Conservation (phyloP, 176 grass and related monocot species). For the Avena sativa region DNA sequence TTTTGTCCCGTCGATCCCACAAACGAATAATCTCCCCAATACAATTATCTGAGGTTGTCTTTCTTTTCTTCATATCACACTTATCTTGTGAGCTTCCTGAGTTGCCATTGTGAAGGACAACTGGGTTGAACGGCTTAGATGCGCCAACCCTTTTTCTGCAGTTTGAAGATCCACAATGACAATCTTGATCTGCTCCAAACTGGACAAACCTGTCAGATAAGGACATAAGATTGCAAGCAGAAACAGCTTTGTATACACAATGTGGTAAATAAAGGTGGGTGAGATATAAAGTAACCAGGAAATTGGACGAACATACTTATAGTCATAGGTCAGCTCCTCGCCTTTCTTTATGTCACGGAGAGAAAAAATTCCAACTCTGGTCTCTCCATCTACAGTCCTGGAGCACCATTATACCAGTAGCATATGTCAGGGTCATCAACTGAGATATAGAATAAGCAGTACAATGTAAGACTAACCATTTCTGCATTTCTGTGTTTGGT, state of each 20-base stretch:
- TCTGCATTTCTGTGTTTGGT: conserved; percentile 98
- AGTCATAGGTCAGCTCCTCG: conserved; percentile 95
- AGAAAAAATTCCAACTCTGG: conserved; percentile 95
- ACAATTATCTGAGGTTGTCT: conserved; percentile 64
- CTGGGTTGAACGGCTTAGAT: conserved; percentile 20
- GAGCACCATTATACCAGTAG: conserved; percentile 42
- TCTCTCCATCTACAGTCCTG: conserved; percentile 93
- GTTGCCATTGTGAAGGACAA: conserved; percentile 46
- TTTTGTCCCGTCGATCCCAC: conserved; percentile 59
- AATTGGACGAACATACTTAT: conserved; percentile 70
- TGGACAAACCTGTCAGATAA: conserved; percentile 84
- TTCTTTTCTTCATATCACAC: conserved; percentile 51
- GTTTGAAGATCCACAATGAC: conserved; percentile 86
- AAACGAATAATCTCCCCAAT: conserved; percentile 64
- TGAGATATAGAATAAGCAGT: conserved; percentile 36
- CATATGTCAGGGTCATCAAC: conserved; percentile 37
- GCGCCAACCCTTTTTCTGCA: conserved; percentile 85
- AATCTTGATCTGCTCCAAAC: conserved; percentile 90
- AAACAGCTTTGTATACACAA: conserved; percentile 26
- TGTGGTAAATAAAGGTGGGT: conserved; percentile 22
- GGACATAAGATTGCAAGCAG: conserved; percentile 42
- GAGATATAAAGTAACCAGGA: not conserved
- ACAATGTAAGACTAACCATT: conserved; percentile 73
- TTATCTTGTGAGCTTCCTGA: conserved; percentile 52
- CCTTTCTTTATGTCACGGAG: conserved; percentile 80